These are phyloP conservation scores for Cladobotryum mycophilum DNA, from an alignment of 2,329 filamentous ascomycete genomes.

Conservation along the genomic window DNA sequence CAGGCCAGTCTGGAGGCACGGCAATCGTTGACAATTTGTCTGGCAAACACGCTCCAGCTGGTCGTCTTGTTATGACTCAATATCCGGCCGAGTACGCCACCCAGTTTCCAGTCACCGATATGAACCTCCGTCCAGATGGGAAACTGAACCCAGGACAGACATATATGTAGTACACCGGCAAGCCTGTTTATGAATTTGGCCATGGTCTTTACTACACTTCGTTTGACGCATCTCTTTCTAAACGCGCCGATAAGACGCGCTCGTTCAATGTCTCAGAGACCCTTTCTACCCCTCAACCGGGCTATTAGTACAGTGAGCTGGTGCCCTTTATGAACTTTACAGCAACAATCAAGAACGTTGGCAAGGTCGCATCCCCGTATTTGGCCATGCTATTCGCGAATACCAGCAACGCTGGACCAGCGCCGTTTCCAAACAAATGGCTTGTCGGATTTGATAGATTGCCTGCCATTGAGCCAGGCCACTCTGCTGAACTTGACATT, in stretches of 20 bases:
- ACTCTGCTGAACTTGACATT: slow-evolving; percentile 19
- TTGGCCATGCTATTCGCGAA: slow-evolving; percentile 44
- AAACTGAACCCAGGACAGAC: slow-evolving; percentile 44
- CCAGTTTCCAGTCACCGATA: slow-evolving; percentile 48
- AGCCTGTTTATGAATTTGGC: slow-evolving; percentile 44
- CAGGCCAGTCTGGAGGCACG: slow-evolving; percentile 50
- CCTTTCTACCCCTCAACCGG: slow-evolving; percentile 1
- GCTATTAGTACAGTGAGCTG: slow-evolving; percentile 6
- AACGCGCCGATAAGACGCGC: neutral
- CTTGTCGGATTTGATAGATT: slow-evolving; percentile 45
- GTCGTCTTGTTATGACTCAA: slow-evolving; percentile 46
- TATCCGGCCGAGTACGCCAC: slow-evolving; percentile 46
- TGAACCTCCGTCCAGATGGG: slow-evolving; percentile 42
- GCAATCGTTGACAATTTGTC: slow-evolving; percentile 48
- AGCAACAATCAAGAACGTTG: slow-evolving; percentile 42
- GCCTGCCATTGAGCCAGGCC: slow-evolving; percentile 28
- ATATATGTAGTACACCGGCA: slow-evolving; percentile 50
- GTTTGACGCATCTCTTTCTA: slow-evolving; percentile 29
- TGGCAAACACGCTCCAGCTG: slow-evolving; percentile 44
- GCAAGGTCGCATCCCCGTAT: slow-evolving; percentile 43
- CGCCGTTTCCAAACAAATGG: slow-evolving; percentile 46
- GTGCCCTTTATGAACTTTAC: slow-evolving; percentile 10
- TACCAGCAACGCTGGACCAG: slow-evolving; percentile 36
- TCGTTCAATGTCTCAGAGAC: slow-evolving; percentile 4
- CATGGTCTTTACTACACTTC: slow-evolving; percentile 51